Percentiles rank a stretch among this genome's conserved stretches.
Conservation (phyloP, 2,329 filamentous ascomycete genomes). For the Ascochyta lentis region DNA sequence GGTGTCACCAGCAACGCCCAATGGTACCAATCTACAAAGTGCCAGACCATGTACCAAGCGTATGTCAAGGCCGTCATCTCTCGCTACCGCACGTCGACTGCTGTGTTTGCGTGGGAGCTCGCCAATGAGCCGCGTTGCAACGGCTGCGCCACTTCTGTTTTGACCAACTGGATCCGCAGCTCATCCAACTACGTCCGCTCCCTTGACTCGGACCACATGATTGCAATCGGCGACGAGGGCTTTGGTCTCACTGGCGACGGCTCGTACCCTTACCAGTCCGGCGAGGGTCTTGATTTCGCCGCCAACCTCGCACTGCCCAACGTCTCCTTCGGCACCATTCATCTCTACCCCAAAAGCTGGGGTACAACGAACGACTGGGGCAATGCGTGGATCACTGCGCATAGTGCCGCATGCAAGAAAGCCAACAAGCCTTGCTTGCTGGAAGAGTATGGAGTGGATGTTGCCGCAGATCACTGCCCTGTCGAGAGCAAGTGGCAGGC, state of each 20-base stretch:
- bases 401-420: constrained; percentile 53
- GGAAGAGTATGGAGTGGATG: constrained; percentile 63
- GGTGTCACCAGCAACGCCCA: constrained; percentile 61
- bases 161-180: constrained; percentile 60
- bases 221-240: constrained; percentile 61
- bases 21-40: constrained; percentile 53
- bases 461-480: constrained; percentile 55
- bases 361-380: constrained; percentile 60
- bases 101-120: constrained; percentile 64
- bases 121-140: constrained; percentile 55
- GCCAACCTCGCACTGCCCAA: constrained; percentile 56
- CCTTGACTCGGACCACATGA: constrained; percentile 61
- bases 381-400: constrained; percentile 62
- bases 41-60: constrained; percentile 58
- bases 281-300: constrained; percentile 62
- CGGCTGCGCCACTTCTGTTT: constrained; percentile 47
- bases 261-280: constrained; percentile 49
- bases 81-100: constrained; percentile 57
- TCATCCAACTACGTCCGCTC: constrained; percentile 63
- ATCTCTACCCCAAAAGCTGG: constrained; percentile 64
- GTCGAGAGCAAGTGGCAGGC: constrained; percentile 58
- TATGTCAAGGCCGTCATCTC: constrained; percentile 60
- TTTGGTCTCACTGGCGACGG: constrained; percentile 38
- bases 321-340: constrained; percentile 63
- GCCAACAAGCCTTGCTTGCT: constrained; percentile 62